A percentile compares a stretch with the other conserved stretches of the same genome.
phyloP scores from a whole-genome alignment of 208 protist species.

The Porcisia deanei region DNA sequence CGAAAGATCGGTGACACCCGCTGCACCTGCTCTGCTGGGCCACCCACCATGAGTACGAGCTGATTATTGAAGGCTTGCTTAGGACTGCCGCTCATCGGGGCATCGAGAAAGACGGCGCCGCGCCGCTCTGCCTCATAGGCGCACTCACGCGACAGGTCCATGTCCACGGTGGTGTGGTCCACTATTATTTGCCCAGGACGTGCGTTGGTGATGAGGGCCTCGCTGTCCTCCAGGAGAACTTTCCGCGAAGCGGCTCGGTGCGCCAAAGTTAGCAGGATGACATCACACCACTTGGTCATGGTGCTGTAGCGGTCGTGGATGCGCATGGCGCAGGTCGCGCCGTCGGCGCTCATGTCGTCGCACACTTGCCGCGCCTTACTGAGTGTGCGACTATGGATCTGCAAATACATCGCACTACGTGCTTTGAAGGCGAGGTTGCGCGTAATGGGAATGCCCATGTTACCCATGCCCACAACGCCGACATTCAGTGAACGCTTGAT shows the following conservation, averaged over 20 bases:
- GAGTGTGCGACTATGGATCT: conserved; percentile 77
- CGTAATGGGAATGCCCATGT: conserved; percentile 86
- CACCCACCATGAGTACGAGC: conserved; percentile 87
- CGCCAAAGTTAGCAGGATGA: conserved; percentile 68
- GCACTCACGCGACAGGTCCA: conserved; percentile 70
- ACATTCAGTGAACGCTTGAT: conserved; percentile 88
- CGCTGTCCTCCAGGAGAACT: conserved; percentile 64
- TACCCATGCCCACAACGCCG: conserved; percentile 83
- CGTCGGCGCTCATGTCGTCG: conserved; percentile 81
- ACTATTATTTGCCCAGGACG: conserved; percentile 86
- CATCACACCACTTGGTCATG: conserved; percentile 89
- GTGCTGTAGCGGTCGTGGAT: conserved; percentile 81
- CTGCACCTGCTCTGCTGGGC: conserved; percentile 70
- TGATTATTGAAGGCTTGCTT: conserved; percentile 80
- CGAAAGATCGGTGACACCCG: conserved; percentile 75
- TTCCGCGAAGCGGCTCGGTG: conserved; percentile 46
- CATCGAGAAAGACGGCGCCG: conserved; percentile 84
- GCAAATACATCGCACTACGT: conserved; percentile 83
- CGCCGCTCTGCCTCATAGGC: conserved; percentile 56
- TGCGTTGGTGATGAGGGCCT: conserved; percentile 71
- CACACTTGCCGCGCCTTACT: conserved; percentile 67
- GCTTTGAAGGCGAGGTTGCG: conserved; percentile 90
- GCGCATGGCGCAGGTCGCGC: conserved; percentile 84
- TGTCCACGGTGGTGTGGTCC: conserved; percentile 89
- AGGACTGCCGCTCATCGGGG: conserved; percentile 84